These are phyloP conservation scores for Panicum hallii DNA, from an alignment of 202 grass and related monocot species.

Conservation along the genomic window DNA sequence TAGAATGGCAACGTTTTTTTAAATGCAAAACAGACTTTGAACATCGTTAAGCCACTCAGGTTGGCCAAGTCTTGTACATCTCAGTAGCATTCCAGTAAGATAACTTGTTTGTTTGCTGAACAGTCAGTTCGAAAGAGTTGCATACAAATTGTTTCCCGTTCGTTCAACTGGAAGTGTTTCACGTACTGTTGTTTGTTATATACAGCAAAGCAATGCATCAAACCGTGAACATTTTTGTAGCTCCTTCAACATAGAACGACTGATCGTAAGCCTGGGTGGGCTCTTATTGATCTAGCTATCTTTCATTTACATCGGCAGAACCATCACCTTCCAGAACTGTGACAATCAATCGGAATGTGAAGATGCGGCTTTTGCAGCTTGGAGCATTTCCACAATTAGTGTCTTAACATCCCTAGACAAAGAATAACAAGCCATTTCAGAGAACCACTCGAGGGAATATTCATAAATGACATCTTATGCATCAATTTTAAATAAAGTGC, in stretches of 20 bases:
- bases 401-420: slow-evolving; percentile 81
- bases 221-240: slow-evolving; percentile 6
- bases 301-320: slow-evolving; percentile 24
- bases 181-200: background rate
- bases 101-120: background rate
- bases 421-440: slow-evolving; percentile 18
- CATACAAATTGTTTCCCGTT: background rate
- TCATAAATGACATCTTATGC: background rate
- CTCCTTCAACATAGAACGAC: slow-evolving; percentile 4
- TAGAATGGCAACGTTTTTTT: background rate
- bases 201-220: slow-evolving; percentile 13
- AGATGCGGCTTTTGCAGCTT: slow-evolving; percentile 66
- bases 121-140: background rate
- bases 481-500: slow-evolving; percentile 16
- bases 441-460: background rate
- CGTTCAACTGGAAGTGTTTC: background rate
- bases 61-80: background rate
- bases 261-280: background rate
- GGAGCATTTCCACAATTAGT: slow-evolving; percentile 97
- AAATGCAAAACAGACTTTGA: background rate
- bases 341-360: slow-evolving; percentile 44
- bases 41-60: background rate
- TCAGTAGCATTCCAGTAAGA: background rate
- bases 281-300: slow-evolving; percentile 12
- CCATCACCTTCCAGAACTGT: background rate